phyloP scores from a whole-genome alignment of 2,329 filamentous ascomycete species.

The Cordyceps cateniannulata region DNA sequence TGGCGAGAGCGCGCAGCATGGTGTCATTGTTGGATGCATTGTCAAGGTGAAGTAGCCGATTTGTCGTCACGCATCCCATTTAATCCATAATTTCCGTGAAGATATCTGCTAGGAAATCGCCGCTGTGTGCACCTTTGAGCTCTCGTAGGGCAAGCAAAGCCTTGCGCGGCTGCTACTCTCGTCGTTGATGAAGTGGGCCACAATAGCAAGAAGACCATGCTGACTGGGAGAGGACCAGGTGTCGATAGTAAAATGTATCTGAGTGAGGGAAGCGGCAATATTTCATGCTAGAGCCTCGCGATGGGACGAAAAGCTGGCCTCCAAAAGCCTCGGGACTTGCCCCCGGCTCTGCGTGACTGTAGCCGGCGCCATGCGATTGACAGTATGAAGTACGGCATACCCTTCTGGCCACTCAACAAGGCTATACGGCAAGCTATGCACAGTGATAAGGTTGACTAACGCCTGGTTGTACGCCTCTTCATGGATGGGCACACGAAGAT shows the following conservation, averaged over 20 bases:
- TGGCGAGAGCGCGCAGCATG: conserved; percentile 13
- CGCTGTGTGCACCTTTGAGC: conserved; percentile 12
- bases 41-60: conserved; percentile 13
- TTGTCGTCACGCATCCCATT: conserved; percentile 3
- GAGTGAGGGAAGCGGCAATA: background rate
- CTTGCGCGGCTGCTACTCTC: background rate
- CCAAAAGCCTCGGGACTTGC: background rate
- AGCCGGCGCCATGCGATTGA: background rate
- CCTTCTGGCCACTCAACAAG: background rate
- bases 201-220: background rate
- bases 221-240: background rate
- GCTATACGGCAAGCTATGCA: background rate
- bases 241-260: background rate
- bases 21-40: conserved; percentile 16
- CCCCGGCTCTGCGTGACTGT: background rate
- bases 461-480: background rate
- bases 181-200: background rate
- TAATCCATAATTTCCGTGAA: conserved; percentile 12
- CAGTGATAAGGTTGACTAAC: background rate
- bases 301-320: background rate
- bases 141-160: conserved; percentile 2
- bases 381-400: background rate
- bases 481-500: background rate
- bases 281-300: background rate
- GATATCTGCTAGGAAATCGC: conserved; percentile 7